A percentile compares a stretch with the other conserved stretches of the same genome.
phyloP scores from a whole-genome alignment of 2,329 filamentous ascomycete species.

The Xylaria sp. region DNA sequence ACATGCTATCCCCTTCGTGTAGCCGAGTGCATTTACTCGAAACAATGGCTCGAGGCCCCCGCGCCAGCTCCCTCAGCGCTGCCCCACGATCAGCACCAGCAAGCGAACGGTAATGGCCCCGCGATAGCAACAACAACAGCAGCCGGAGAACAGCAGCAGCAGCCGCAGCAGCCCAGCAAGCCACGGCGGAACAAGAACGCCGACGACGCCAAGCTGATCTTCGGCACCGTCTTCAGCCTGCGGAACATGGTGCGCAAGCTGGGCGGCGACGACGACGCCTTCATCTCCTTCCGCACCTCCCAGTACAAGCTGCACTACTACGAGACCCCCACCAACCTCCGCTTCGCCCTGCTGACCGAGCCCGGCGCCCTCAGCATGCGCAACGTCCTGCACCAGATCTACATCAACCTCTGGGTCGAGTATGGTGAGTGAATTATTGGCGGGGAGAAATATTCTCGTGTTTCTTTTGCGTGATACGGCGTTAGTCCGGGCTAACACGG shows the following conservation, averaged over 20 bases:
- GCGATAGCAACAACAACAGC: not conserved
- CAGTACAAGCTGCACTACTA: conserved; percentile 99
- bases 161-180: conserved; percentile 18
- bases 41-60: conserved; percentile 73
- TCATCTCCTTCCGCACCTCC: conserved; percentile 90
- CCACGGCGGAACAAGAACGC: conserved; percentile 53
- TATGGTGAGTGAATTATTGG: conserved; percentile 74
- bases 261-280: conserved; percentile 92
- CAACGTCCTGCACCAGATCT: conserved; percentile 96
- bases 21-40: conserved; percentile 98
- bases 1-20: conserved; percentile 33
- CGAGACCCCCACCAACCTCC: conserved; percentile 94
- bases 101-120: conserved; percentile 31
- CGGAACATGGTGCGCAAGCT: conserved; percentile 97
- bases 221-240: conserved; percentile 94
- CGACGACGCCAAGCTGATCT: conserved; percentile 96
- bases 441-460: not conserved
- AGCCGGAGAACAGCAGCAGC: conserved; percentile 22
- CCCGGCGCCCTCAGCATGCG: conserved; percentile 89
- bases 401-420: conserved; percentile 97
- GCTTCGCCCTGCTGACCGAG: conserved; percentile 97
- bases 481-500: conserved; percentile 31
- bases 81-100: conserved; percentile 43
- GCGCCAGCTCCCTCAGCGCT: conserved; percentile 60
- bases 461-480: not conserved